Percentiles rank a stretch among this genome's conserved stretches.
These are phyloP conservation scores for Melastoma candidum DNA, from an alignment of 441 rosid genomes.

Conservation along the genomic window DNA sequence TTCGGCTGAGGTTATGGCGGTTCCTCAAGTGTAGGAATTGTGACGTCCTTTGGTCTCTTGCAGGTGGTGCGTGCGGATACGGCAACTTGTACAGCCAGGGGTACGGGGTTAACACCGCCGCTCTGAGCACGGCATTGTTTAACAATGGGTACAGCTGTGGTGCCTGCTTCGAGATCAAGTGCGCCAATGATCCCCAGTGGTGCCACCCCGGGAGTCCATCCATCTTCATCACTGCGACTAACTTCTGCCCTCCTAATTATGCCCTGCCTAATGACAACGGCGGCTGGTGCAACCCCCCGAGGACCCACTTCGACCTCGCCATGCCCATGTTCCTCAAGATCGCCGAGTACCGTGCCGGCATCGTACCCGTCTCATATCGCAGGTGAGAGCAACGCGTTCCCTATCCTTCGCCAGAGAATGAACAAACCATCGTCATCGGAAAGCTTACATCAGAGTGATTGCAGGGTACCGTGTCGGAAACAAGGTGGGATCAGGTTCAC, in stretches of 20 bases:
- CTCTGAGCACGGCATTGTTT: conserved; percentile 17
- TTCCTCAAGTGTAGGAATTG: not conserved
- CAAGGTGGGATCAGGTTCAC: too few species aligned
- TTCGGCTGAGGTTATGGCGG: too few species aligned
- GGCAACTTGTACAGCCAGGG: conserved; percentile 18
- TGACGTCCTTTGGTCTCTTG: not conserved
- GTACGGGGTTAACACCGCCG: conserved; percentile 17
- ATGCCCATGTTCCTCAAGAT: conserved; percentile 11
- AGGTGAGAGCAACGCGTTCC: conserved; percentile 4
- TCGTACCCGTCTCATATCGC: conserved; percentile 17
- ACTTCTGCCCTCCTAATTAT: too few species aligned
- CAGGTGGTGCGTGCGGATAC: conserved; percentile 17
- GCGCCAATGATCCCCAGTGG: too few species aligned
- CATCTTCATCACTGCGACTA: too few species aligned
- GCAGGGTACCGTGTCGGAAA: conserved; percentile 9
- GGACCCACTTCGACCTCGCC: conserved; percentile 16
- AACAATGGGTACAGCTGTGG: conserved; percentile 8
- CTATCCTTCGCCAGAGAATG: too few species aligned
- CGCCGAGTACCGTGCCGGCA: conserved; percentile 10
- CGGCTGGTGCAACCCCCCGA: conserved; percentile 17
- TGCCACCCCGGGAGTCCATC: too few species aligned
- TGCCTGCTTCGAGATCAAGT: too few species aligned
- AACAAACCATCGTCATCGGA: too few species aligned
- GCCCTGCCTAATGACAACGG: conserved; percentile 7
- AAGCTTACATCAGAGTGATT: too few species aligned